phyloP scores from a whole-genome alignment of 352 stramenopile genomes.

The Peronosclerospora sorghi region DNA sequence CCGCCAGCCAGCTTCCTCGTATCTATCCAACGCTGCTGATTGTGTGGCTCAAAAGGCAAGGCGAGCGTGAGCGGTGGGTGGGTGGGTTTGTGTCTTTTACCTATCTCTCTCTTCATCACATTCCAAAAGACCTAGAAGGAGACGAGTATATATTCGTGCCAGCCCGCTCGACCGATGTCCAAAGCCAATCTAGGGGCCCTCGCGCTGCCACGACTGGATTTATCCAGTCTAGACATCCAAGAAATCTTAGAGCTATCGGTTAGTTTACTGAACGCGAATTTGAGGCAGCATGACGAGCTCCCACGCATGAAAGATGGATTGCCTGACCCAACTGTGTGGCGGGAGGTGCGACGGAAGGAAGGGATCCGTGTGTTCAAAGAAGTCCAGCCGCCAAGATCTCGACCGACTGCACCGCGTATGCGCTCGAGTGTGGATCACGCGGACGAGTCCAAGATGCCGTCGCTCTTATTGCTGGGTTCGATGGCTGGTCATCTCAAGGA shows the following conservation, averaged over 20 bases:
- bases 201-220: constrained; percentile 22
- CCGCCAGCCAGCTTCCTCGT: too few relatives aligned
- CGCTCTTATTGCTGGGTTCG: constrained; percentile 22
- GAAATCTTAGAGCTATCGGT: constrained; percentile 24
- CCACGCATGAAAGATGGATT: constrained; percentile 25
- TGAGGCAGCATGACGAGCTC: constrained; percentile 35
- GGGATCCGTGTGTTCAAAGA: constrained; percentile 29
- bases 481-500: constrained; percentile 35
- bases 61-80: too few relatives aligned
- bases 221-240: constrained; percentile 23
- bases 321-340: constrained; percentile 30
- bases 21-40: too few relatives aligned
- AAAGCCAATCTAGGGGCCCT: constrained; percentile 27
- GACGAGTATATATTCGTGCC: too few relatives aligned
- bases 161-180: constrained; percentile 24
- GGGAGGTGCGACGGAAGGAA: constrained; percentile 32
- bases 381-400: constrained; percentile 10
- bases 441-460: constrained; percentile 14
- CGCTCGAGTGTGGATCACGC: constrained; percentile 5
- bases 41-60: too few relatives aligned
- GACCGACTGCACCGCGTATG: constrained; percentile 18
- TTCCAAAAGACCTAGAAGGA: too few relatives aligned
- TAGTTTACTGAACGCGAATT: constrained; percentile 30
- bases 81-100: too few relatives aligned
- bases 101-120: too few relatives aligned